Evolutionary conservation across 2,329 filamentous ascomycete species (phyloP), one percentile per base, ranked within the genome.

Genomic region (Zarea fungicola): DNA sequence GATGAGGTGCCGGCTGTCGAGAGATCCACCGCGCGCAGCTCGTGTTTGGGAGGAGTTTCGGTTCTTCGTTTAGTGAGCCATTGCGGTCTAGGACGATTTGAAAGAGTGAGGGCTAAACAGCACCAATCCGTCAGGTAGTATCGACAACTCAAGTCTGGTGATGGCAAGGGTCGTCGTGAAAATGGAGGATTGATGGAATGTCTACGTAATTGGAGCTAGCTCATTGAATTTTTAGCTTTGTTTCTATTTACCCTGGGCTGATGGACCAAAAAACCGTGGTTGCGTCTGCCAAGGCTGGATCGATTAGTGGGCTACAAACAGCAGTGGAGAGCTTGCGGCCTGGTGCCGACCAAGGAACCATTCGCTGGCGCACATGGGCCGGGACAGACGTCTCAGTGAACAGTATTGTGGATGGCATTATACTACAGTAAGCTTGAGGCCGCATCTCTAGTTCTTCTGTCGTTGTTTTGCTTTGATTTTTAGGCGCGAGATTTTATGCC

Each of bases 281-380:
- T 32, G 26, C 18, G 13, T 16, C 28, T 23, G 28, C 18, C 41
- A 43, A 40, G 26, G 34, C 34, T 36, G 26, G 44, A 48, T 48
- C 36, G 44, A 40, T 36, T 8, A 29, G 32, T 18, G 8, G 39
- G 39, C 46, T 21, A 19, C 13, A 21, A 11, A 10, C 34, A 25
- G 42, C 29, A 34, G 21, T 19, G 29, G 42, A 7, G 11, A 2
- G 9, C 5, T 11, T 9, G 23, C 47, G 23, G 35, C 25, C 11
- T n/a, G n/a, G n/a, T n/a, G n/a, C n/a, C n/a, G n/a, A n/a, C n/a
- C n/a, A 22, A 31, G 18, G 10, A 49, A 26, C 47, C 47, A 49
- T 36, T 42, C 39, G 31, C 47, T 43, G 47, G 23, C 40, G 47
- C 47, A 49, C 40, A 49, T 49, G 47, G 47, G 47, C 47, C 32